These are phyloP conservation scores for Microcera coccophila DNA, from an alignment of 2,329 filamentous ascomycete species.

Conservation along the genomic window DNA sequence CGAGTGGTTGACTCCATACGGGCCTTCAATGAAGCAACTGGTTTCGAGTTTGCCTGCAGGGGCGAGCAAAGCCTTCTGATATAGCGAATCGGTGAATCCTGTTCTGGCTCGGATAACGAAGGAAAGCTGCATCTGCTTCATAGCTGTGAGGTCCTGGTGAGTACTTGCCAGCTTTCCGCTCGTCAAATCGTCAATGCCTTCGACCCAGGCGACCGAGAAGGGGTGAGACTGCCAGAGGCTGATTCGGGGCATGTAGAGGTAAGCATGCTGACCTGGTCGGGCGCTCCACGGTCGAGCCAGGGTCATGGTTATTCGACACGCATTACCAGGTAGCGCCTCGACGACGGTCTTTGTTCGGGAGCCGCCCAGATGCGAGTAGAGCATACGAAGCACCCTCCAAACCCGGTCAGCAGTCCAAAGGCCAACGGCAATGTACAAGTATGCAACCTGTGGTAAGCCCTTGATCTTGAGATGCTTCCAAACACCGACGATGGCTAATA, in stretches of 20 bases:
- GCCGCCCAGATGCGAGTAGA: slow-evolving; percentile 63
- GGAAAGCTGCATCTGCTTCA: slow-evolving; percentile 62
- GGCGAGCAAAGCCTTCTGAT: slow-evolving; percentile 60
- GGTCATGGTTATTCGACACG: slow-evolving; percentile 67
- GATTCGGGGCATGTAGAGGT: slow-evolving; percentile 71
- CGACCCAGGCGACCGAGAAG: slow-evolving; percentile 75
- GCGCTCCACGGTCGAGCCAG: slow-evolving; percentile 76
- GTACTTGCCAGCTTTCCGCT: slow-evolving; percentile 57
- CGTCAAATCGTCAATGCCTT: slow-evolving; percentile 53
- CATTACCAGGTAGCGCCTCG: slow-evolving; percentile 72
- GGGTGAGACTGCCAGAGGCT: slow-evolving; percentile 73
- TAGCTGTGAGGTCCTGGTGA: slow-evolving; percentile 55
- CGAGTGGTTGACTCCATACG: slow-evolving; percentile 68
- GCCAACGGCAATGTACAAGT: slow-evolving; percentile 59
- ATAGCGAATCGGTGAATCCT: slow-evolving; percentile 68
- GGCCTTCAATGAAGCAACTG: slow-evolving; percentile 68
- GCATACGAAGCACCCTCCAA: slow-evolving; percentile 55
- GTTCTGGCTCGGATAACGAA: slow-evolving; percentile 71
- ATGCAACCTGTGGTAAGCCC: slow-evolving; percentile 49
- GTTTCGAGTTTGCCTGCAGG: slow-evolving; percentile 60
- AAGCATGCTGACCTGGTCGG: slow-evolving; percentile 72
- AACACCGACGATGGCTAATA: slow-evolving; percentile 56
- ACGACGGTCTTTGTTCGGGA: slow-evolving; percentile 66
- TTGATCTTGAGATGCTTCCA: slow-evolving; percentile 63
- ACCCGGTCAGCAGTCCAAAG: slow-evolving; percentile 65